Base-by-base conservation (phyloP, 352 stramenopile genomes). In the Pythium guiyangense region DNA sequence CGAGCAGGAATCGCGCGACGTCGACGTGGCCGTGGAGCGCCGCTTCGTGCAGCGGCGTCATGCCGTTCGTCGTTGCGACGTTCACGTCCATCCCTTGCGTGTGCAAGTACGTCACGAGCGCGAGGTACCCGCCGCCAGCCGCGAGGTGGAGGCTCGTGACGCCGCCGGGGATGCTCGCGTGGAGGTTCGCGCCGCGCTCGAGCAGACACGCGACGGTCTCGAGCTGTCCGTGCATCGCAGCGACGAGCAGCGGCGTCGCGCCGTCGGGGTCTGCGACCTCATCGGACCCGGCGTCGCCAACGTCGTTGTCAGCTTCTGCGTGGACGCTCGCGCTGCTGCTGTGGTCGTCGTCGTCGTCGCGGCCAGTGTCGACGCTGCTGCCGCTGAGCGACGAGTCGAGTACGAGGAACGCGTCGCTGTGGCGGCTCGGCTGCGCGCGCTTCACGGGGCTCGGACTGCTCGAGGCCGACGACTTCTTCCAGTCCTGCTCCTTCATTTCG, bases 181-280 rank as follows among this genome's bases (percentile, higher is more conserved):
- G 57, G 26, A 80, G 46, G 63, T 78, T 71, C 14, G 77, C 77
- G 1, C 72, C 73, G 17, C 71, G 69, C 48, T 63, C 45, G 26
- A 81, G 31, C 27, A 88, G 60, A 54, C 78, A 60, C 50, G 73
- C 67, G 43, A 86, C 69, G 26, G 74, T 81, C 60, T 86, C 73
- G 26, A 84, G 59, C 58, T 88, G 77, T 15, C 75, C 77, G 60
- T 87, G 72, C 59, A 80, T 77, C 46, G 66, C 70, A 27, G 77
- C 77, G 57, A 87, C 69, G 53, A 84, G 76, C 52, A 87, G 57
- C 47, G 74, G 74, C 15, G 74, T 84, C 29, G 74, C 70, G 31
- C 77, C 77, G 27, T 81, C 70, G 18, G 66, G 59, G 39, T 69
- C 63, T 8, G 62, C 57, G 22, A 59, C 49, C 25, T 51, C 49